These are phyloP conservation scores for Penicillium sp. DNA, from an alignment of 2,329 filamentous ascomycete genomes.

Conservation along the genomic window DNA sequence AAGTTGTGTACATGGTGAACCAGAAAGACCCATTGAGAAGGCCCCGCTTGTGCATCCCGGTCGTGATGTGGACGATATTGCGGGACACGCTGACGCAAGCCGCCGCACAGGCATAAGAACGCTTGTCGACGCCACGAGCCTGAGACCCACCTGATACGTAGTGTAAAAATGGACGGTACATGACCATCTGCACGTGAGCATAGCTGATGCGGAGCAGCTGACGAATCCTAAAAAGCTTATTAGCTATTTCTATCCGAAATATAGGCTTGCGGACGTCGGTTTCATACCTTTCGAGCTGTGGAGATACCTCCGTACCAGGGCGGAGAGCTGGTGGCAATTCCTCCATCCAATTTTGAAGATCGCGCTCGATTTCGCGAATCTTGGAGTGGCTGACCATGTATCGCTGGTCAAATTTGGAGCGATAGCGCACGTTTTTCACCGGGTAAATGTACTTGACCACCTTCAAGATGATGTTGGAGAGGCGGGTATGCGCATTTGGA, in stretches of 20 bases:
- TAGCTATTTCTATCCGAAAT: not conserved
- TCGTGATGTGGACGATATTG: constrained; percentile 66
- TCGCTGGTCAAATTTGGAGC: constrained; percentile 51
- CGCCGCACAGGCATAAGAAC: constrained; percentile 65
- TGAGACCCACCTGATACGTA: constrained; percentile 58
- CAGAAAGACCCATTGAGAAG: constrained; percentile 64
- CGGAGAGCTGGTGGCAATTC: constrained; percentile 73
- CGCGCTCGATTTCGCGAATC: constrained; percentile 64
- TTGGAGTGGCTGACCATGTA: constrained; percentile 65
- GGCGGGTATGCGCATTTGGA: constrained; percentile 60
- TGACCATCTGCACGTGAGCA: constrained; percentile 63
- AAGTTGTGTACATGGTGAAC: constrained; percentile 70
- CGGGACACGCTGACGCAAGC: constrained; percentile 66
- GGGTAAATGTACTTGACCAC: constrained; percentile 66
- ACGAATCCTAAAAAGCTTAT: constrained; percentile 39
- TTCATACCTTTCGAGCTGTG: constrained; percentile 72
- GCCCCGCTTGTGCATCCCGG: constrained; percentile 63
- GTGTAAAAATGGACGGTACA: constrained; percentile 66
- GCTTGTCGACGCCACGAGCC: constrained; percentile 56
- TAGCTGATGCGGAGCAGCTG: constrained; percentile 64
- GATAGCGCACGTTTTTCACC: constrained; percentile 52
- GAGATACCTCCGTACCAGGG: constrained; percentile 73
- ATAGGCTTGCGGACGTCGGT: not conserved
- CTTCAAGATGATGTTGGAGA: constrained; percentile 60
- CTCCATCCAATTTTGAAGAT: constrained; percentile 64